Conservation (phyloP, 192 early-diverging fungal species). For the Coemansia sp. region DNA sequence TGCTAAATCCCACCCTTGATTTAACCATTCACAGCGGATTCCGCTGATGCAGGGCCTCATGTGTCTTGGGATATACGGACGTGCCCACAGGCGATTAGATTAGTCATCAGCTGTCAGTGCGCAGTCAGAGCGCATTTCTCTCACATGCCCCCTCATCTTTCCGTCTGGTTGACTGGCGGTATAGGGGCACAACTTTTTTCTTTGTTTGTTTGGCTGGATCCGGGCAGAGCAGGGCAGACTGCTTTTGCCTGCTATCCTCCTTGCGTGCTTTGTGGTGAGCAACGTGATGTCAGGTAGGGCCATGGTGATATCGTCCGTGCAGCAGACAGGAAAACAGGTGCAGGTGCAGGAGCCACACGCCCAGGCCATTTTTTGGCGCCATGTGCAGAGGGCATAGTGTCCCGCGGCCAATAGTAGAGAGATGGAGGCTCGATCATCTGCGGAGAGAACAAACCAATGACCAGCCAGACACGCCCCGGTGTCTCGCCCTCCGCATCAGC, state of each 20-base stretch:
- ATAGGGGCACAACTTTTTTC: background rate
- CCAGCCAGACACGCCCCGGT: background rate
- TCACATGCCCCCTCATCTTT: background rate
- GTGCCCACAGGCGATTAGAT: background rate
- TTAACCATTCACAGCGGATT: too few species aligned
- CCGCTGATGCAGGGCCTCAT: background rate
- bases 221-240: background rate
- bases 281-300: background rate
- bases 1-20: background rate
- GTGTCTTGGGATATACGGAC: background rate
- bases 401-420: background rate
- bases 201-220: background rate
- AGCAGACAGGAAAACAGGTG: background rate
- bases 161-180: background rate
- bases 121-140: background rate
- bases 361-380: background rate
- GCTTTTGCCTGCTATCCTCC: background rate
- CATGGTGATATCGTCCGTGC: background rate
- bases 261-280: background rate
- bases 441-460: background rate
- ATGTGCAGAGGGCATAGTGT: background rate
- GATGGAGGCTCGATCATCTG: background rate
- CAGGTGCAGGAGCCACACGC: background rate
- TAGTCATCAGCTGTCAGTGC: background rate
- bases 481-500: conserved; percentile 4